Base-by-base conservation (phyloP, 2,329 filamentous ascomycete genomes). In the Colletotrichum plurivorum region DNA sequence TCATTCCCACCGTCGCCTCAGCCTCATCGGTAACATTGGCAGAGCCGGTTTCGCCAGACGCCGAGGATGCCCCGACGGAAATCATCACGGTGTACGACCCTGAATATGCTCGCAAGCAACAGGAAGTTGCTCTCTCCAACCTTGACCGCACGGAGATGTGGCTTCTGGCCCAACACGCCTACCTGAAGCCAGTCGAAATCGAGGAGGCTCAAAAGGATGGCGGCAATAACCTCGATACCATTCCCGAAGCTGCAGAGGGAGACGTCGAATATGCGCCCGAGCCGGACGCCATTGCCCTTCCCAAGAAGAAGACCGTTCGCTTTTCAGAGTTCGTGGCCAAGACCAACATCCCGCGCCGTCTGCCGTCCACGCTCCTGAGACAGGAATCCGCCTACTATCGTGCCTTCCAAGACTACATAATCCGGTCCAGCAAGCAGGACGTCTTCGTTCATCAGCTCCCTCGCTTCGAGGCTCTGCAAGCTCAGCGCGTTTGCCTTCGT, bases 381-480 rank as follows among this genome's bases (percentile, higher is more conserved):
- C 84, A 88, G 76, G 93, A 96, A 75, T 91, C 92, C 4, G 93
- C 95, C 5, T 98, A 97, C 80, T 95, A 94, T 82, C 92, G 93
- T 70, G 94, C 94, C 10, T 98, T 97, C 78, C 90, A 94, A 73
- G 90, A 92, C 76, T 88, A 93, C 73, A 83, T 91, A 53, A 87
- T 93, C 67, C 88, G 89, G 39, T 89, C 89, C 15, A 89, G 89
- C 65, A 84, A 86, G 61, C 84, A 86, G 18, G 96, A 98, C 79
- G 90, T 92, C 10, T 97, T 97, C 77, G 88, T 97, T 63, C 93
- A 97, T 79, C 92, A 94, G 49, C 90, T 94, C 65, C 88, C 93
- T 25, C 92, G 96, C 56, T 97, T 95, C 69, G 95, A 98, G 78
- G 94, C 94, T 25, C 86, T 98, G 55, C 95, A 98, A 78, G 89